A percentile compares a stretch with the other conserved stretches of the same genome.
These are phyloP conservation scores for Leccinum sublutescens DNA, from an alignment of 768 basidiomycete genomes.

Conservation along the genomic window DNA sequence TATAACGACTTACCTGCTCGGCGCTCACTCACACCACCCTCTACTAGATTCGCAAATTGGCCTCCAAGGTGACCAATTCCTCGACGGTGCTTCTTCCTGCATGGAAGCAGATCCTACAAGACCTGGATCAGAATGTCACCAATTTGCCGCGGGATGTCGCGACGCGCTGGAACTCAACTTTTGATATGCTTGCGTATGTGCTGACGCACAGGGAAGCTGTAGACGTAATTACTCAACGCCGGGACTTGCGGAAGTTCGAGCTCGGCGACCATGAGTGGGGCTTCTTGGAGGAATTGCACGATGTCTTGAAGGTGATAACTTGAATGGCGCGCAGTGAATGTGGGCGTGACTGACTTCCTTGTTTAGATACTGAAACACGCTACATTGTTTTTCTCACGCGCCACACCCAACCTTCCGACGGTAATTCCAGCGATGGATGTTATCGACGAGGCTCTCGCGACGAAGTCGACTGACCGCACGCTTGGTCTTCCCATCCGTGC, in stretches of 20 bases:
- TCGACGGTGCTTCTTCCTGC: conserved; percentile 21
- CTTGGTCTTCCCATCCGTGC: background rate
- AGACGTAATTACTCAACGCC: conserved; percentile 18
- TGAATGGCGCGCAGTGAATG: no score
- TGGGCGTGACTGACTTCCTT: background rate
- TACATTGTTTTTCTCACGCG: background rate
- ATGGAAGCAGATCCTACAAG: conserved; percentile 17
- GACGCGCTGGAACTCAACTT: background rate
- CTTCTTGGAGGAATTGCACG: conserved; percentile 30
- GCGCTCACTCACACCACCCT: background rate
- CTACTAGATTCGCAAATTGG: conserved; percentile 26
- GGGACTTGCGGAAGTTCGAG: conserved; percentile 19
- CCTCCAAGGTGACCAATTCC: conserved; percentile 19
- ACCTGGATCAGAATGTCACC: conserved; percentile 3
- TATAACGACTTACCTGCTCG: background rate
- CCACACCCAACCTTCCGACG: background rate
- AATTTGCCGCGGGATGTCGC: conserved; percentile 12
- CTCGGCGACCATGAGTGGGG: conserved; percentile 33
- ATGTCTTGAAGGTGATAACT: conserved; percentile 30
- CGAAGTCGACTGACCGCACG: background rate
- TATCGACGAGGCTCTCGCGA: background rate
- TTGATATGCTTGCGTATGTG: conserved; percentile 22
- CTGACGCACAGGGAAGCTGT: conserved; percentile 20
- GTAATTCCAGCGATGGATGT: background rate
- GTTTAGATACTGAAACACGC: background rate